These are phyloP conservation scores for Fragosphaeria purpurea DNA, from an alignment of 2,329 filamentous ascomycete genomes.

Conservation along the genomic window DNA sequence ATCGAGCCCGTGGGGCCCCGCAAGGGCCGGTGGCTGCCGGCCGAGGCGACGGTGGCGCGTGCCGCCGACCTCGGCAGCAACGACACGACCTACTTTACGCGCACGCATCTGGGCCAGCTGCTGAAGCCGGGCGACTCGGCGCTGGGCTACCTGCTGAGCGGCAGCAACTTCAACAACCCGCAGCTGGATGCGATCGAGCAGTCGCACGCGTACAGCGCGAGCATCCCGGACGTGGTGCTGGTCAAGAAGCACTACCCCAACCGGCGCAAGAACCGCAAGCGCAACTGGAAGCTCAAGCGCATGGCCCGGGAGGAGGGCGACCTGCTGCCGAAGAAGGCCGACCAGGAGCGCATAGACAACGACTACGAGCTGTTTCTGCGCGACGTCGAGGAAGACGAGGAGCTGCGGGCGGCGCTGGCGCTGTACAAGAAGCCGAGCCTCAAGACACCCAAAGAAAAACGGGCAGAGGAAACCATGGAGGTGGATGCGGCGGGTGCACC, in stretches of 20 bases:
- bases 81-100: constrained; percentile 77
- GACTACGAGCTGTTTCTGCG: constrained; percentile 97
- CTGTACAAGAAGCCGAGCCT: constrained; percentile 65
- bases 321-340: constrained; percentile 72
- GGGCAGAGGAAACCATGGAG: constrained; percentile 25
- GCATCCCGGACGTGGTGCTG: constrained; percentile 82
- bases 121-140: constrained; percentile 84
- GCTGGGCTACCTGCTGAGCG: constrained; percentile 85
- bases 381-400: constrained; percentile 91
- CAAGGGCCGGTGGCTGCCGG: constrained; percentile 73
- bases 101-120: constrained; percentile 80
- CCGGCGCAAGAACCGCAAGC: constrained; percentile 68
- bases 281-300: constrained; percentile 91
- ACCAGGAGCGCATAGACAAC: constrained; percentile 77
- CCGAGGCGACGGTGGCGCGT: constrained; percentile 79
- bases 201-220: constrained; percentile 63
- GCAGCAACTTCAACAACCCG: constrained; percentile 85
- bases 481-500: constrained; percentile 47
- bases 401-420: constrained; percentile 72
- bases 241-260: constrained; percentile 92
- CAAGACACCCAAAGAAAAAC: constrained; percentile 23
- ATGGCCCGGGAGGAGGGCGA: constrained; percentile 87
- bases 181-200: constrained; percentile 75
- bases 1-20: constrained; percentile 69
- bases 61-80: constrained; percentile 80